Evolutionary conservation across 2,329 filamentous ascomycete genomes (phyloP).

Genomic region (Colletotrichum abscissum): DNA sequence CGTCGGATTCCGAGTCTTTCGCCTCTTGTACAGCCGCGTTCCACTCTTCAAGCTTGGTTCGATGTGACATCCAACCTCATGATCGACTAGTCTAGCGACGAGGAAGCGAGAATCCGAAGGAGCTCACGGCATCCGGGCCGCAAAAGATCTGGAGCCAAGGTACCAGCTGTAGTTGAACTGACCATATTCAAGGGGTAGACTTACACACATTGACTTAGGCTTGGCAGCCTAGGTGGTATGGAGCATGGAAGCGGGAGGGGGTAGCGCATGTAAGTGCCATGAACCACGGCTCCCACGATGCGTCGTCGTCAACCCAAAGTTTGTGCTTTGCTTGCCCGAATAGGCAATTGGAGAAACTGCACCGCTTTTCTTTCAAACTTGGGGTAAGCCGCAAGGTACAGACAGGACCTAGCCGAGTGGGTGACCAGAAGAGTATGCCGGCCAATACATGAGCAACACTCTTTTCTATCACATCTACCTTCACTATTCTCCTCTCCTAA

Average conservation of each 20-base stretch:
- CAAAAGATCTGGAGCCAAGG: constrained; percentile 16
- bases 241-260: neutral
- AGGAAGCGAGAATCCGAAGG: constrained; percentile 9
- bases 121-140: constrained; percentile 29
- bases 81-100: neutral
- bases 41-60: neutral
- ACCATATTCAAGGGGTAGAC: neutral
- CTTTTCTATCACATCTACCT: too few relatives aligned
- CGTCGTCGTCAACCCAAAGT: constrained; percentile 33
- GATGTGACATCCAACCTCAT: neutral
- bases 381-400: neutral
- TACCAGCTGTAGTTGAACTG: neutral
- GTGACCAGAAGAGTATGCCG: too few relatives aligned
- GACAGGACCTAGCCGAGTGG: neutral
- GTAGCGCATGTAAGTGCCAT: neutral
- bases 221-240: neutral
- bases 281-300: constrained; percentile 18
- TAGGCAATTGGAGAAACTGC: constrained; percentile 22
- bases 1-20: neutral
- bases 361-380: constrained; percentile 8
- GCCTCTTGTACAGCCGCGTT: neutral
- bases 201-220: neutral
- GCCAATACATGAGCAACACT: too few relatives aligned
- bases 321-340: constrained; percentile 2
- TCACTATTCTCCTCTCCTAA: too few relatives aligned